phyloP scores from a whole-genome alignment of 495 filamentous ascomycete genomes.

The Penicillium atrosanguineum region DNA sequence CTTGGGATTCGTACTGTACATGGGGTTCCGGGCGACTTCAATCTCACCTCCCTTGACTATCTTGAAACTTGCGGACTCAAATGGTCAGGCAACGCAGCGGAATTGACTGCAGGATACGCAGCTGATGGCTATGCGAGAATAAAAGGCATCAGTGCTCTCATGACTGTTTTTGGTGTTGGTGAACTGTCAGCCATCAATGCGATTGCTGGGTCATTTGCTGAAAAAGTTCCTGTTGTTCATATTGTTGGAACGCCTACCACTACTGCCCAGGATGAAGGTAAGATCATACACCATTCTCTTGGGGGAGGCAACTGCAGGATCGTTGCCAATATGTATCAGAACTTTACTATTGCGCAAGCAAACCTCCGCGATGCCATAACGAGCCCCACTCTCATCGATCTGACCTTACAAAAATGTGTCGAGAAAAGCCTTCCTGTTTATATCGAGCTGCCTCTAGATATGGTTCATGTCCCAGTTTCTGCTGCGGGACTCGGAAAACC shows the following conservation, averaged over 20 bases:
- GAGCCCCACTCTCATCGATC: slow-evolving; percentile 23
- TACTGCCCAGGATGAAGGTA: background rate
- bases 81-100: background rate
- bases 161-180: slow-evolving; percentile 15
- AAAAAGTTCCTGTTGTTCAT: slow-evolving; percentile 26
- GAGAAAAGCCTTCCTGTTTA: slow-evolving; percentile 29
- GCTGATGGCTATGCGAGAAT: slow-evolving; percentile 20
- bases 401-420: slow-evolving; percentile 20
- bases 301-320: slow-evolving; percentile 12
- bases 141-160: slow-evolving; percentile 11
- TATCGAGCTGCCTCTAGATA: slow-evolving; percentile 9
- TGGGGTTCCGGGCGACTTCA: slow-evolving; percentile 1
- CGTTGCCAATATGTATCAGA: background rate
- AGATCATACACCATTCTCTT: slow-evolving; percentile 25
- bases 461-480: background rate
- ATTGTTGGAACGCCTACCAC: slow-evolving; percentile 17
- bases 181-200: slow-evolving; percentile 21
- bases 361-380: background rate
- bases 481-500: background rate
- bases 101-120: slow-evolving; percentile 11
- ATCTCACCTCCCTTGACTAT: background rate
- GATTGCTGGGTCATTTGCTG: slow-evolving; percentile 29
- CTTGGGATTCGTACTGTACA: background rate
- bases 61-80: no score
- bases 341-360: no score